A percentile compares a stretch with the other conserved stretches of the same genome.
Evolutionary conservation across 2,329 filamentous ascomycete species (phyloP).

Genomic region (Mycocentrospora acerina): DNA sequence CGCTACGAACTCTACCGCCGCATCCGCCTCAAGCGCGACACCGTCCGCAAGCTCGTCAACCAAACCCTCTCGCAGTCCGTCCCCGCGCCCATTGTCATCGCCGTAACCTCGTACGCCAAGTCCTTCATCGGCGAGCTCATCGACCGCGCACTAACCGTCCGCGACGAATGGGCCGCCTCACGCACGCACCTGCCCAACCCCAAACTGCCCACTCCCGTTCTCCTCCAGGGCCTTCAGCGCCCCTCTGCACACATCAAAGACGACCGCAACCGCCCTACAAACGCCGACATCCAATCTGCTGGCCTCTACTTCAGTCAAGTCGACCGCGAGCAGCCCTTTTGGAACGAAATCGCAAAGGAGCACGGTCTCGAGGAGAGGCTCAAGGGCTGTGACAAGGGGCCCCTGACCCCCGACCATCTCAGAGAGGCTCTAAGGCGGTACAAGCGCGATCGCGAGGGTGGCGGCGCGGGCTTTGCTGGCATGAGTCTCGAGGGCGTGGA

Average conservation of each 20-base stretch:
- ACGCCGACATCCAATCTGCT: slow-evolving; percentile 28
- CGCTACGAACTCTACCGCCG: slow-evolving; percentile 72
- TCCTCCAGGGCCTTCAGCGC: slow-evolving; percentile 26
- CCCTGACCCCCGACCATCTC: slow-evolving; percentile 72
- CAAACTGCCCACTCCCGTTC: slow-evolving; percentile 25
- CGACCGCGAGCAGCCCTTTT: slow-evolving; percentile 22
- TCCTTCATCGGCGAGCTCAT: slow-evolving; percentile 76
- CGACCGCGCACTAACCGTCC: slow-evolving; percentile 68
- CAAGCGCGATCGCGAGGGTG: slow-evolving; percentile 63
- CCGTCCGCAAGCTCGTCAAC: slow-evolving; percentile 75
- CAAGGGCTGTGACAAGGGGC: slow-evolving; percentile 49
- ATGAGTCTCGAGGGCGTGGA: slow-evolving; percentile 52
- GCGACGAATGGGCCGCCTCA: slow-evolving; percentile 68
- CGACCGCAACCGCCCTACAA: slow-evolving; percentile 27
- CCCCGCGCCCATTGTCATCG: slow-evolving; percentile 69
- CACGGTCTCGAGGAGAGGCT: slow-evolving; percentile 27
- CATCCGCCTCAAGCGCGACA: slow-evolving; percentile 66
- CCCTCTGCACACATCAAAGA: slow-evolving; percentile 34
- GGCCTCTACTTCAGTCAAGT: slow-evolving; percentile 29
- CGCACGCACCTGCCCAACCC: slow-evolving; percentile 37
- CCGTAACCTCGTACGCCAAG: slow-evolving; percentile 76
- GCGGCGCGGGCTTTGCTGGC: slow-evolving; percentile 56
- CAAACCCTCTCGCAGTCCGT: slow-evolving; percentile 80
- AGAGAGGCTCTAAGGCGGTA: slow-evolving; percentile 72
- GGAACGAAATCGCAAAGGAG: slow-evolving; percentile 30